Base-by-base conservation (phyloP, 345 rosid genomes). In the Linum lewisii region DNA sequence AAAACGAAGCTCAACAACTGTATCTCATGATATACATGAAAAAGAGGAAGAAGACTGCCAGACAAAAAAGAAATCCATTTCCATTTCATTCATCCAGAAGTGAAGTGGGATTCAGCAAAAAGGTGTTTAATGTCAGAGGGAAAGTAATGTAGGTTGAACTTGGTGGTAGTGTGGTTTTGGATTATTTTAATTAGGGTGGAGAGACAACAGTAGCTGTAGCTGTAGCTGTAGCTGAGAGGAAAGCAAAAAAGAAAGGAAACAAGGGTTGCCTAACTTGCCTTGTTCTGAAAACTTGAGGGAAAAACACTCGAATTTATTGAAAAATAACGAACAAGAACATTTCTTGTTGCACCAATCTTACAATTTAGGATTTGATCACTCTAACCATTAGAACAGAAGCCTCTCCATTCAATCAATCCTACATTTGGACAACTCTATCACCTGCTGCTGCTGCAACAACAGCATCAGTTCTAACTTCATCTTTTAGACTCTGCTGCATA, bases 181-280 rank as follows among this genome's bases (percentile, higher is more conserved):
- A 11, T 42, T 42, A 16, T 42, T n/a, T 42, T 42, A 42, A 42
- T 42, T 22, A 6, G 1, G 24, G 36, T 11, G 20, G 24, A 5
- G 29, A 1, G 51, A 42, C 63, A 74, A 67, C 65, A 54, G 73
- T 63, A 54, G 73, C 60, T 72, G 51, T n/a, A n/a, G n/a, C n/a
- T n/a, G n/a, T n/a, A n/a, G n/a, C n/a, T n/a, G n/a, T n/a, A n/a
- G n/a, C n/a, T n/a, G 63, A 60, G 45, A 59, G 26, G 19, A 65
- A 66, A 62, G 64, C 23, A 21, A 63, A 66, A 26, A 29, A 8
- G 34, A 29, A 29, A 29, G 34, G 34, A 5, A 29, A 29, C 2
- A 29, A 29, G 34, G 34, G 7, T 8, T 29, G 34, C n/a, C n/a
- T n/a, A n/a, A n/a, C n/a, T n/a, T n/a, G n/a, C n/a, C n/a, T n/a